Percentiles rank a stretch among this genome's conserved stretches.
Conservation (phyloP, 257 asterid species). For the Mentha longifolia region DNA sequence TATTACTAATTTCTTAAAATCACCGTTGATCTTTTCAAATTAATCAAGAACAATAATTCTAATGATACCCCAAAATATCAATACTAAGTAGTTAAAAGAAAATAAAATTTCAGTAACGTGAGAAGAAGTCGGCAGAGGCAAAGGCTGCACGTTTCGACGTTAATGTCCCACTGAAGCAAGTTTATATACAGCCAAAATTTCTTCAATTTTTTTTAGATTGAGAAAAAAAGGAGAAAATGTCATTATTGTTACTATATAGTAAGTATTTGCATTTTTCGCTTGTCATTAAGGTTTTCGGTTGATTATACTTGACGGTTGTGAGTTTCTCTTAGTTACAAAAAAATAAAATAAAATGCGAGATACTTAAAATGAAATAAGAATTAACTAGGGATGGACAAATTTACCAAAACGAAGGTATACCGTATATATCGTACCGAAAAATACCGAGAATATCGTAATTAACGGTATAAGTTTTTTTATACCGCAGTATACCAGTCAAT, state of each 20-base stretch:
- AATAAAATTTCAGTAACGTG: conserved; percentile 29
- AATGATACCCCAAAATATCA: neutral
- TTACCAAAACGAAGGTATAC: too few relatives aligned
- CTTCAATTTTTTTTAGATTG: neutral
- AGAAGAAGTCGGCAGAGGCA: conserved; percentile 34
- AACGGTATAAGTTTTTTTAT: too few relatives aligned
- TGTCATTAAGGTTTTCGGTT: too few relatives aligned
- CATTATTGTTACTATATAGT: neutral
- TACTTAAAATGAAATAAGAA: neutral
- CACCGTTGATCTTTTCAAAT: conserved; percentile 25
- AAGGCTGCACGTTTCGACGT: conserved; percentile 41
- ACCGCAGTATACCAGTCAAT: too few relatives aligned
- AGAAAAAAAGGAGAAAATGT: neutral
- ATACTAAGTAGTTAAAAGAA: neutral
- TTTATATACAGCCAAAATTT: conserved; percentile 3
- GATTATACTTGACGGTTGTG: neutral
- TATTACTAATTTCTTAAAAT: conserved; percentile 2
- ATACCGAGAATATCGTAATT: too few relatives aligned
- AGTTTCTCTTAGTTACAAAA: neutral
- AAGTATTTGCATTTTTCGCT: neutral
- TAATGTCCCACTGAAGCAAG: conserved; percentile 25
- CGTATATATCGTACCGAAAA: too few relatives aligned
- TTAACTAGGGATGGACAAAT: too few relatives aligned
- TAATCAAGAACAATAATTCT: neutral
- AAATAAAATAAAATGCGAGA: neutral